Evolutionary conservation across 2,329 filamentous ascomycete genomes (phyloP).

Genomic region (Ophiostoma novo-ulmi): DNA sequence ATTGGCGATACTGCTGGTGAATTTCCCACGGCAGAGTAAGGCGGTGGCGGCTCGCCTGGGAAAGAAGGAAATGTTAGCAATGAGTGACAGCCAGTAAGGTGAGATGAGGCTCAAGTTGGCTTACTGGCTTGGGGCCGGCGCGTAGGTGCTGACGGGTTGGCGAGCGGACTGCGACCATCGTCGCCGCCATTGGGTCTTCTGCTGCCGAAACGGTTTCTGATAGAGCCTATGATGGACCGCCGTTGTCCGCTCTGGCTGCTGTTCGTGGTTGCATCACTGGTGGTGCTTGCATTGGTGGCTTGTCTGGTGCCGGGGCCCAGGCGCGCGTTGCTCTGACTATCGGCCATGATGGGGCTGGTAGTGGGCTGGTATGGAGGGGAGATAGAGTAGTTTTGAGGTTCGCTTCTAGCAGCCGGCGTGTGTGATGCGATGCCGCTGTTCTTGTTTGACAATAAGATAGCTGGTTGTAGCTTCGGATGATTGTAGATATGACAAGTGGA

Average conservation of each 20-base stretch:
- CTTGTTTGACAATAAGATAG: not conserved
- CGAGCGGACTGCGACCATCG: constrained; percentile 25
- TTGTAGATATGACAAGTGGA: not conserved
- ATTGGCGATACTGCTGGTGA: not conserved
- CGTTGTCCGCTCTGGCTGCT: constrained; percentile 15
- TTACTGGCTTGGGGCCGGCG: constrained; percentile 27
- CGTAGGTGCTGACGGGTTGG: constrained; percentile 26
- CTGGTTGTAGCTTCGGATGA: not conserved
- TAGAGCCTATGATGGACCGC: constrained; percentile 20
- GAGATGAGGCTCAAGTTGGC: not conserved
- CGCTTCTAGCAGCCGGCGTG: not conserved
- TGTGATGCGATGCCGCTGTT: not conserved
- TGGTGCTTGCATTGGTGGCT: not conserved
- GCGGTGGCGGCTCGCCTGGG: constrained; percentile 36
- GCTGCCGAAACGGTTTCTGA: constrained; percentile 17
- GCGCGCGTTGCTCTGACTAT: not conserved
- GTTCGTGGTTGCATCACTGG: not conserved
- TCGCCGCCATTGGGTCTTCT: not conserved
- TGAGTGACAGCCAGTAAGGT: not conserved
- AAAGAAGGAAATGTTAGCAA: constrained; percentile 3
- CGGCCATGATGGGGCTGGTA: not conserved
- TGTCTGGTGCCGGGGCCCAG: not conserved
- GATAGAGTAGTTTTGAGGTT: not conserved
- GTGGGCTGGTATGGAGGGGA: not conserved
- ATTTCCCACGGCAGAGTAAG: constrained; percentile 28